These are phyloP conservation scores for Talaromyces amestolkiae DNA, from an alignment of 2,329 filamentous ascomycete species.

Conservation along the genomic window DNA sequence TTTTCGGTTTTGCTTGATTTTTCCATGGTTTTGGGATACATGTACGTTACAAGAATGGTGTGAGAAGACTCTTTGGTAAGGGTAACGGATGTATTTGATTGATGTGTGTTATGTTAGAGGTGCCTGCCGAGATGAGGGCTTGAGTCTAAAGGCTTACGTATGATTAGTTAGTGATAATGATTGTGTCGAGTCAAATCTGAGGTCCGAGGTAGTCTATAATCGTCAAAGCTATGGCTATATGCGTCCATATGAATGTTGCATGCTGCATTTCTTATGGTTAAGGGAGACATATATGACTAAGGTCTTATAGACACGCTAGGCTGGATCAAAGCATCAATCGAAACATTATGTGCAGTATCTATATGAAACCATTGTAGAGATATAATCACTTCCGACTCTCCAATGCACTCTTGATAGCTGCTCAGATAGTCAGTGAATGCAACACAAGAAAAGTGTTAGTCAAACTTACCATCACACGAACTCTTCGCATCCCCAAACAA, in stretches of 20 bases:
- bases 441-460: neutral
- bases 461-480: slow-evolving; percentile 69
- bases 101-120: neutral
- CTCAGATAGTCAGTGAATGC: neutral
- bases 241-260: too few relatives aligned
- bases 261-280: too few relatives aligned
- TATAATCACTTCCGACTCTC: slow-evolving; percentile 14
- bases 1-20: neutral
- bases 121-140: neutral
- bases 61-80: neutral
- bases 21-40: neutral
- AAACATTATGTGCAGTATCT: slow-evolving; percentile 5
- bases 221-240: too few relatives aligned
- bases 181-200: neutral
- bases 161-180: neutral
- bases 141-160: neutral
- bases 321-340: neutral
- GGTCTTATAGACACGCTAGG: neutral
- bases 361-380: neutral
- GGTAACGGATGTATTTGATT: neutral
- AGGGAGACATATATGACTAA: neutral
- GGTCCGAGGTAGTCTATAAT: too few relatives aligned
- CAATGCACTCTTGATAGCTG: slow-evolving; percentile 19
- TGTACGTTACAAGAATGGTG: neutral
- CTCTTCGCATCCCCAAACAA: slow-evolving; percentile 85